Evolutionary conservation across 2,329 filamentous ascomycete genomes (phyloP), one percentile per base, ranked within the genome.

Genomic region (Fusarium globosum): DNA sequence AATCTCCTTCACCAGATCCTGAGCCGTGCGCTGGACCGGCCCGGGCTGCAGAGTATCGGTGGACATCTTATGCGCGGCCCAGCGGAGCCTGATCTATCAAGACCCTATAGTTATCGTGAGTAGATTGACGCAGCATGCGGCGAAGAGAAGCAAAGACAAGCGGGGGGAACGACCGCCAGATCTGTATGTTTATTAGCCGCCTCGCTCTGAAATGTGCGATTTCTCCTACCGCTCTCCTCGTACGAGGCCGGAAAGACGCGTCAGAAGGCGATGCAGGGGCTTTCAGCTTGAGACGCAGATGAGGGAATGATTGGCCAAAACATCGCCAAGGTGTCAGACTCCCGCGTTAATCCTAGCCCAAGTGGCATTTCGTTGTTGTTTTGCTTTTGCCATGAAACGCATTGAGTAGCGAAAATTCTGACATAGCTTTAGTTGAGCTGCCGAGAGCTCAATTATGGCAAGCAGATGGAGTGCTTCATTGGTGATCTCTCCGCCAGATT

Each of bases 1-100:
- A n/a, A 76, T 75, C 43, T 75, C 66, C 21, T 46, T 73, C 33
- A 77, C 72, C 21, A 77, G 56, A 45, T 72, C 65, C 14, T 51
- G 62, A 42, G 75, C 65, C n/a, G 48, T 59, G 30, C 21, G 61
- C 21, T 69, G 56, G 26, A 7, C 42, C 16, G 55, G 52, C 51
- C 43, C 63, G 45, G 42, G 15, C 41, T 43, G 28, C 45, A 39
- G 23, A 35, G 21, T n/a, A 16, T 67, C 35, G 4, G 43, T 39
- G 45, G 61, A 48, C 58, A 69, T 61, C 10, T 18, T 45, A 28
- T 49, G 41, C 21, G 39, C 43, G 41, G n/a, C 30, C 41, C 20
- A 26, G 66, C 68, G 70, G 65, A 72, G 28, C 46, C 63, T 46
- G 10, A 4, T 4, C 12, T 33, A 33, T 33, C 33, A 33, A 33